phyloP scores from a whole-genome alignment of 192 early-diverging fungal species.

The Coemansia aciculifera region DNA sequence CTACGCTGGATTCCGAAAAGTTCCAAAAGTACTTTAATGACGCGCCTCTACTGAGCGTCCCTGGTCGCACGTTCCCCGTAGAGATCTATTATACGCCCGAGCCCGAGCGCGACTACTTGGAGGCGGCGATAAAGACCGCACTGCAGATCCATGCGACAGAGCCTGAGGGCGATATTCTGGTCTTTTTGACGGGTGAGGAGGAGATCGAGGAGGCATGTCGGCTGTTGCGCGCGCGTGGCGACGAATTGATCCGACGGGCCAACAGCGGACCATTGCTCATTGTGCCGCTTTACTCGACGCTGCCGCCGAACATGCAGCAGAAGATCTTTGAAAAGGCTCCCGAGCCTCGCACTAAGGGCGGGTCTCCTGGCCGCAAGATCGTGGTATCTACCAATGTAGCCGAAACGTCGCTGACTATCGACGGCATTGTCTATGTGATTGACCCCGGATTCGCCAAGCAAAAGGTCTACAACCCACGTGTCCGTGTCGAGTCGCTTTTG shows the following conservation, averaged over 20 bases:
- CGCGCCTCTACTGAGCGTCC: constrained; percentile 88
- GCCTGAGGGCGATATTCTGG: constrained; percentile 92
- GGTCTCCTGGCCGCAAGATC: constrained; percentile 91
- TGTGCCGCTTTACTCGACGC: constrained; percentile 87
- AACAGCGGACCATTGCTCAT: constrained; percentile 80
- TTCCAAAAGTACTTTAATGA: constrained; percentile 99
- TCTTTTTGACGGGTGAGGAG: constrained; percentile 98
- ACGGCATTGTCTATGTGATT: constrained; percentile 98
- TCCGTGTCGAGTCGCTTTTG: constrained; percentile 92
- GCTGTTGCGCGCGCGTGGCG: constrained; percentile 75
- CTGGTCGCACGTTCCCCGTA: constrained; percentile 98
- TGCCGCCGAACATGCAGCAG: constrained; percentile 89
- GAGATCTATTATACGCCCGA: constrained; percentile 97
- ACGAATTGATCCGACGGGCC: constrained; percentile 64
- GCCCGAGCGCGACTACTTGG: constrained; percentile 96
- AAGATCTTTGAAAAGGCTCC: constrained; percentile 93
- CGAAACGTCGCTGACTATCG: constrained; percentile 97
- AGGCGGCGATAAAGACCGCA: constrained; percentile 92
- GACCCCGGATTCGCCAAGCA: constrained; percentile 99
- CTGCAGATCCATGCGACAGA: constrained; percentile 93
- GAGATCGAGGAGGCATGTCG: constrained; percentile 97
- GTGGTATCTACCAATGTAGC: constrained; percentile 98
- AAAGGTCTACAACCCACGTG: constrained; percentile 98
- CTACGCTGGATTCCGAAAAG: constrained; percentile 97
- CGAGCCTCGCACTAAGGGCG: constrained; percentile 69